phyloP scores from a whole-genome alignment of 805 yeast species.

The Ogataea pignaliae region DNA sequence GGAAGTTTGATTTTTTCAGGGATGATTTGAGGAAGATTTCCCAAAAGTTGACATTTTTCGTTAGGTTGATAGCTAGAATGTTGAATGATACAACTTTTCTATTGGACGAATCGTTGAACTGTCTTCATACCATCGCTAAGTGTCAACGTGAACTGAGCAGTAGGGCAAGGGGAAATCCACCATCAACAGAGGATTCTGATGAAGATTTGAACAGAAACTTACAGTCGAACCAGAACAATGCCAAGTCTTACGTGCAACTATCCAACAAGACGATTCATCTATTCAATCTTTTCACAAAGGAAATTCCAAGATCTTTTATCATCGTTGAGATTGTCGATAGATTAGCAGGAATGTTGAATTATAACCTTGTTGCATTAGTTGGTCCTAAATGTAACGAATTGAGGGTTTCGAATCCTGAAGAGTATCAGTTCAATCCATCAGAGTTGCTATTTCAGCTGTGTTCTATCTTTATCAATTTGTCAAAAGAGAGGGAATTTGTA shows the following conservation, averaged over 20 bases:
- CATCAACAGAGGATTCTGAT: conserved; percentile 45
- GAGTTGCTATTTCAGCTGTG: conserved; percentile 63
- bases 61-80: conserved; percentile 90
- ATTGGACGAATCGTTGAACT: conserved; percentile 84
- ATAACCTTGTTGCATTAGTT: conserved; percentile 85
- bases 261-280: conserved; percentile 78
- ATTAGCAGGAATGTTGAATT: conserved; percentile 92
- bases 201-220: conserved; percentile 60
- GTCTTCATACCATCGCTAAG: conserved; percentile 71
- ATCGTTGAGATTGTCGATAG: conserved; percentile 90
- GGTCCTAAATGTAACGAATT: conserved; percentile 92
- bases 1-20: conserved; percentile 70
- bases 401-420: conserved; percentile 78
- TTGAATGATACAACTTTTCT: conserved; percentile 90
- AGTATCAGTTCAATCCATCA: conserved; percentile 79
- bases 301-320: conserved; percentile 81
- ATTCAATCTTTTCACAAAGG: conserved; percentile 76
- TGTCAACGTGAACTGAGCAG: conserved; percentile 60
- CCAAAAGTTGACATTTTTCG: conserved; percentile 67
- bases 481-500: conserved; percentile 60
- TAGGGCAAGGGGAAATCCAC: conserved; percentile 35
- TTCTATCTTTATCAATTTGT: conserved; percentile 70
- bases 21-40: conserved; percentile 67
- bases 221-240: conserved; percentile 64
- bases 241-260: conserved; percentile 76